Evolutionary conservation across 2,329 filamentous ascomycete genomes (phyloP), one percentile per base, ranked within the genome.

Genomic region (Blumeriella jaapii): DNA sequence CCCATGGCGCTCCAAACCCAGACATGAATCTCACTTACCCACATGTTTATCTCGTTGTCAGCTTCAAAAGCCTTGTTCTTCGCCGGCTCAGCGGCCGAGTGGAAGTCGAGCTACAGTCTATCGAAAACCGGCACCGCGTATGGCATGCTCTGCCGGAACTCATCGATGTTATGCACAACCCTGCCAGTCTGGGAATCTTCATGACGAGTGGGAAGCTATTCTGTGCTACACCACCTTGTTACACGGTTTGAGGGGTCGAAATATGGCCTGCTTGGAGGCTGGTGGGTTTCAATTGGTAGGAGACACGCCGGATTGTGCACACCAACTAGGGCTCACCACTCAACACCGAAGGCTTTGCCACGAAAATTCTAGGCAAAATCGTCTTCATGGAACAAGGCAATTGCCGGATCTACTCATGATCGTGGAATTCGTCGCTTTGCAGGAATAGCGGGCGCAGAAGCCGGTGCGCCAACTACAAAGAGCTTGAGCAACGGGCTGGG

Each of bases 141-240:
- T 35, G 33, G 25, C 25, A 18, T 15, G 13, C 26, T 11, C 26
- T 26, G n/a, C 33, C 26, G 12, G 17, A 26, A 15, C 13, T 35
- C 8, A 12, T 35, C n/a, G 39, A 43, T 8, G 31, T 36, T 14
- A 34, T 43, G 18, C 42, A 45, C 13, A 27, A 33, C 15, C n/a
- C 29, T 10, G 22, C 20, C 13, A 38, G 28, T 17, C 39, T 6
- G 37, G 43, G 12, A 17, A 32, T 9, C 18, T 28, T 22, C 19
- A 26, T 17, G n/a, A 62, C 26, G 63, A 75, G 81, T 46, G 39
- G 16, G 42, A 45, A 24, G 13, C 35, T 9, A 15, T 20, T 11
- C 31, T 43, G 12, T 42, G 36, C 16, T 31, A 26, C n/a, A 31
- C n/a, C 12, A 34, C 34, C 11, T 12, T 30, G 4, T 12, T 38